Percentiles rank a stretch among this genome's conserved stretches.
Conservation (phyloP, 495 filamentous ascomycete genomes). For the Annulohypoxylon bovei region DNA sequence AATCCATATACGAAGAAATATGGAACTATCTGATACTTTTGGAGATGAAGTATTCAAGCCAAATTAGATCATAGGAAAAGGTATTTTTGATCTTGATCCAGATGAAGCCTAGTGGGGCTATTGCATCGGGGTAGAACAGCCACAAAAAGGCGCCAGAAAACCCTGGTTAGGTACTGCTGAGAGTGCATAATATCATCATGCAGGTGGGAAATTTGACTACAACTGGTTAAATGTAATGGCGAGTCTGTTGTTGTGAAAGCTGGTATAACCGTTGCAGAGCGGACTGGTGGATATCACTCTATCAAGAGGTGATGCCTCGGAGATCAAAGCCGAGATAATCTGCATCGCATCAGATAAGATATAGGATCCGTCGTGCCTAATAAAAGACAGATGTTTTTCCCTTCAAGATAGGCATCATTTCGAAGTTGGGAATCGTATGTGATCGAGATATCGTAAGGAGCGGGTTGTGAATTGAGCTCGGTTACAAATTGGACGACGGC, state of each 20-base stretch:
- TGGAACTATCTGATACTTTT: constrained; percentile 37
- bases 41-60: constrained; percentile 11
- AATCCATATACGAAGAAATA: constrained; percentile 15
- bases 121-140: constrained; percentile 9
- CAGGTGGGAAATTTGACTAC: constrained; percentile 23
- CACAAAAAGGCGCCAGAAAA: constrained; percentile 6
- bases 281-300: not conserved
- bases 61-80: constrained; percentile 11
- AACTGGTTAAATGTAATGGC: constrained; percentile 16
- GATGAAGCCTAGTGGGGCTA: constrained; percentile 3
- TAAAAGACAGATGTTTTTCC: constrained; percentile 1
- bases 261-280: not conserved
- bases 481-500: not conserved
- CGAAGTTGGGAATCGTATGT: not conserved
- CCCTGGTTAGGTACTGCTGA: constrained; percentile 8
- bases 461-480: constrained; percentile 1
- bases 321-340: not conserved
- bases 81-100: constrained; percentile 5
- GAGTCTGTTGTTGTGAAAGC: not conserved
- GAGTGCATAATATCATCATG: constrained; percentile 22
- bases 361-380: not conserved
- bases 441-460: not conserved
- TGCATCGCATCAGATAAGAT: not conserved
- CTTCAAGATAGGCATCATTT: not conserved
- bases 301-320: not conserved